phyloP scores from a whole-genome alignment of 169 alveolate genomes.

The Amoebophrya sp. region DNA sequence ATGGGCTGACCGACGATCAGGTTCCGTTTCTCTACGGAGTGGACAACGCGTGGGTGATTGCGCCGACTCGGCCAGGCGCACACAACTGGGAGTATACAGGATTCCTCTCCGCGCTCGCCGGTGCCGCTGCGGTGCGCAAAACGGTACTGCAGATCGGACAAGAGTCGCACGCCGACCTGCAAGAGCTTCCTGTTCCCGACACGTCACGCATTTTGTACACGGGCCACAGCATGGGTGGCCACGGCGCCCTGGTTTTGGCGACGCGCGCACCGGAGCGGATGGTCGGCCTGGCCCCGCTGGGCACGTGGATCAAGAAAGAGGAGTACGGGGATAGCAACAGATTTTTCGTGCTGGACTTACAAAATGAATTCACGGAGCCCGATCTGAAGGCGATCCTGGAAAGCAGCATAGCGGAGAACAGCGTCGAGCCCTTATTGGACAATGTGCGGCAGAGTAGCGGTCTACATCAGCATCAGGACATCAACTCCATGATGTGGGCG shows the following conservation, averaged over 20 bases:
- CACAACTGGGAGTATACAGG: conserved; percentile 4
- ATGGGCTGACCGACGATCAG: neutral
- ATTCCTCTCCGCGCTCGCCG: neutral
- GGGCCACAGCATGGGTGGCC: neutral
- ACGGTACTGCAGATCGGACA: too few relatives aligned
- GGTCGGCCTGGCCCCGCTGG: neutral
- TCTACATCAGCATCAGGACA: too few relatives aligned
- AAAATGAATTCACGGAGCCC: neutral
- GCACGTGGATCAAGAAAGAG: neutral
- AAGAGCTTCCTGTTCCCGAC: too few relatives aligned
- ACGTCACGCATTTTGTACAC: neutral
- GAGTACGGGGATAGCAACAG: neutral
- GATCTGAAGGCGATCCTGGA: neutral
- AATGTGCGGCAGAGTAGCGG: neutral
- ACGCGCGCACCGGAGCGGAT: neutral
- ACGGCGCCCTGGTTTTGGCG: neutral
- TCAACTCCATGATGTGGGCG: too few relatives aligned
- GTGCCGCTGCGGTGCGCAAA: too few relatives aligned
- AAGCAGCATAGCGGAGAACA: neutral
- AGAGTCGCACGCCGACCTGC: too few relatives aligned
- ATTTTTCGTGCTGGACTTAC: neutral
- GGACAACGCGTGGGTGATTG: neutral
- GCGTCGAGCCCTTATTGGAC: neutral
- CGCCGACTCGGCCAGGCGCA: neutral
- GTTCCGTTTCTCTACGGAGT: neutral